Evolutionary conservation across 2,329 filamentous ascomycete species (phyloP), one percentile per base, ranked within the genome.

Genomic region (Paracamarosporium sp.): DNA sequence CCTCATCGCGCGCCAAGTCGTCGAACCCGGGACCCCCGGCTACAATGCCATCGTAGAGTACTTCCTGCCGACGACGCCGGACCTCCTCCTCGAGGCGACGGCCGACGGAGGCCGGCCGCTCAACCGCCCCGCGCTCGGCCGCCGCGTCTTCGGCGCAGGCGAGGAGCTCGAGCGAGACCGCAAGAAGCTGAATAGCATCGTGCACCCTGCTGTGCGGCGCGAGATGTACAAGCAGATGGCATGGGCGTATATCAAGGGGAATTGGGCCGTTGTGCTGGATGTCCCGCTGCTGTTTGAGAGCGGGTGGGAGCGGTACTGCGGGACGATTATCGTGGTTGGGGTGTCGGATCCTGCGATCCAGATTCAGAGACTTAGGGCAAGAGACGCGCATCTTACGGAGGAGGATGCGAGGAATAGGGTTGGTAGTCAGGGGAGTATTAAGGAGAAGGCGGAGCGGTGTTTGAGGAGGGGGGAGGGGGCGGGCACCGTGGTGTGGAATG

Each of bases 231-330:
- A 84, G 68, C 82, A 85, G 46, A 85, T 98, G 55, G 71, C 92
- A n/a, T 81, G 82, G 59, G 86, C 86, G 66, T 97, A 97, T 71
- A 54, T 95, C 13, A 78, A 78, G 1, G 94, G 95, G 0, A 76
- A 88, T 72, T 95, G 94, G 92, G 93, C 93, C 0, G 92, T 97
- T 4, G 90, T 99, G 33, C 83, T 98, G 15, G 95, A 99, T 73
- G 89, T 99, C 8, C 95, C 95, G 50, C 81, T 99, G 53, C 83
- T 99, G 40, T 97, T 97, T 68, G 95, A 99, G 82, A 90, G 88
- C 66, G 87, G 88, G 2, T 88, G 97, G 77, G 95, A 99, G 76
- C 81, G 87, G 38, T 86, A 96, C 64, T 97, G 93, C 72, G 93
- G 93, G 4, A 88, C 88, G 0, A 90, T 96, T 15, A 79, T 97